Conservation (phyloP, 2,329 filamentous ascomycete species). For the Macroventuria anomochaeta region DNA sequence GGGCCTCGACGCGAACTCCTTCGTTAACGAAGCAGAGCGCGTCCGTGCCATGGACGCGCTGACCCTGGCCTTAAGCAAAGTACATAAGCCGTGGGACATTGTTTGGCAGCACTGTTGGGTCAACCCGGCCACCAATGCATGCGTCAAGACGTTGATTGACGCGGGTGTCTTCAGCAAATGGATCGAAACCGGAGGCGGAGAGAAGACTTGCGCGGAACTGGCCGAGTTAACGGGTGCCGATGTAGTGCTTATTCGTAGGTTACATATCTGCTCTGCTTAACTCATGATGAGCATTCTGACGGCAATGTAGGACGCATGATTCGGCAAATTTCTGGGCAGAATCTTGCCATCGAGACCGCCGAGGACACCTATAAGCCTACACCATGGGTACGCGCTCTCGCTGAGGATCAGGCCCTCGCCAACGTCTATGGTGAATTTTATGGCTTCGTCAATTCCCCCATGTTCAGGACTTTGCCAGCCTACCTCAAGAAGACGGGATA, state of each 20-base stretch:
- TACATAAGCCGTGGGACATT: slow-evolving; percentile 19
- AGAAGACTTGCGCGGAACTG: slow-evolving; percentile 18
- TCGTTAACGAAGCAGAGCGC: slow-evolving; percentile 16
- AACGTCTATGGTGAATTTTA: slow-evolving; percentile 19
- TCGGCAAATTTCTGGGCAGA: slow-evolving; percentile 20
- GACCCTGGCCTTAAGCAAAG: slow-evolving; percentile 18
- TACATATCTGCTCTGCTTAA: slow-evolving; percentile 13
- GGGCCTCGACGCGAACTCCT: slow-evolving; percentile 12
- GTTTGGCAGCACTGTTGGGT: slow-evolving; percentile 20
- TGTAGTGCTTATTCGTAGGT: slow-evolving; percentile 20
- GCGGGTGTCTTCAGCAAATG: slow-evolving; percentile 18
- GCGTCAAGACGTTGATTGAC: slow-evolving; percentile 19
- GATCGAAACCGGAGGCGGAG: slow-evolving; percentile 15
- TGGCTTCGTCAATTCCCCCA: slow-evolving; percentile 19
- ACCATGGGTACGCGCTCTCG: slow-evolving; percentile 16
- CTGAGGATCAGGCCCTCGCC: slow-evolving; percentile 17
- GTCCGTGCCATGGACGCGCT: slow-evolving; percentile 17
- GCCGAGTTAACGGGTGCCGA: slow-evolving; percentile 13
- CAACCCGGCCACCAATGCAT: slow-evolving; percentile 18
- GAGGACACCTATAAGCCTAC: slow-evolving; percentile 18
- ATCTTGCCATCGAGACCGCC: slow-evolving; percentile 16
- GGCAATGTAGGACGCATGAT: slow-evolving; percentile 16
- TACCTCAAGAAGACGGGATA: slow-evolving; percentile 17
- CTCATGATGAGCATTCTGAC: slow-evolving; percentile 12
- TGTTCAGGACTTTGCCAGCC: slow-evolving; percentile 18